Percentiles rank a stretch among this genome's conserved stretches.
Evolutionary conservation across 345 rosid species (phyloP).

Genomic region (Cardamine occulta): DNA sequence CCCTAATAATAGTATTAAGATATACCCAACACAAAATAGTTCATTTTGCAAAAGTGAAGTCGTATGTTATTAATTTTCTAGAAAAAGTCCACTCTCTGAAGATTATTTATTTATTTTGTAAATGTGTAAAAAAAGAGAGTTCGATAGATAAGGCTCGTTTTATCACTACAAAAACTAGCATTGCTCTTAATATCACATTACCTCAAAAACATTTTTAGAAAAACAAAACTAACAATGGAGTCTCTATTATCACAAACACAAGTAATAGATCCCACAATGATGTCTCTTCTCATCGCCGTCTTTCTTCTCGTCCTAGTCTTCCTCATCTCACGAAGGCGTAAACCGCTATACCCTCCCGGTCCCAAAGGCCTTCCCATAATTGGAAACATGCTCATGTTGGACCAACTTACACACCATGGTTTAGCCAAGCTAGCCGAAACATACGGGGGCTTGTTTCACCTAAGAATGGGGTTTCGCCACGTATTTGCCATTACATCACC

Average conservation of each 20-base stretch:
- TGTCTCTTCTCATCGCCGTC: conserved; percentile 16
- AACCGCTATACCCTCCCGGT: too few relatives aligned
- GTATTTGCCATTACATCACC: conserved; percentile 70
- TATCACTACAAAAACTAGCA: conserved; percentile 24
- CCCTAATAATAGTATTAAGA: too few relatives aligned
- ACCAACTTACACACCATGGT: too few relatives aligned
- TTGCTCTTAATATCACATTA: conserved; percentile 13
- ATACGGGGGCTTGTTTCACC: conserved; percentile 43
- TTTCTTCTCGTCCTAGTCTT: conserved; percentile 31
- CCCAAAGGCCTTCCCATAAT: too few relatives aligned
- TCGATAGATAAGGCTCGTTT: background rate
- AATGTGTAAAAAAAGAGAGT: too few relatives aligned
- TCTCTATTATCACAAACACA: conserved; percentile 25
- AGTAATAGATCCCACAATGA: conserved; percentile 22
- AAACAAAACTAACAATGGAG: conserved; percentile 15
- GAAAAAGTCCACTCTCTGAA: conserved; percentile 11
- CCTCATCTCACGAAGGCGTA: too few relatives aligned
- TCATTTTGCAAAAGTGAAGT: too few relatives aligned
- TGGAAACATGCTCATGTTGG: too few relatives aligned
- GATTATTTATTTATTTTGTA: too few relatives aligned
- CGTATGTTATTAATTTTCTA: background rate
- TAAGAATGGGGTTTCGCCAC: conserved; percentile 72
- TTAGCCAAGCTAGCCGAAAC: too few relatives aligned
- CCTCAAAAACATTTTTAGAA: background rate
- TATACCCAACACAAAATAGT: too few relatives aligned